phyloP scores from a whole-genome alignment of 2,329 filamentous ascomycete species.

The Ascochyta rabiei region DNA sequence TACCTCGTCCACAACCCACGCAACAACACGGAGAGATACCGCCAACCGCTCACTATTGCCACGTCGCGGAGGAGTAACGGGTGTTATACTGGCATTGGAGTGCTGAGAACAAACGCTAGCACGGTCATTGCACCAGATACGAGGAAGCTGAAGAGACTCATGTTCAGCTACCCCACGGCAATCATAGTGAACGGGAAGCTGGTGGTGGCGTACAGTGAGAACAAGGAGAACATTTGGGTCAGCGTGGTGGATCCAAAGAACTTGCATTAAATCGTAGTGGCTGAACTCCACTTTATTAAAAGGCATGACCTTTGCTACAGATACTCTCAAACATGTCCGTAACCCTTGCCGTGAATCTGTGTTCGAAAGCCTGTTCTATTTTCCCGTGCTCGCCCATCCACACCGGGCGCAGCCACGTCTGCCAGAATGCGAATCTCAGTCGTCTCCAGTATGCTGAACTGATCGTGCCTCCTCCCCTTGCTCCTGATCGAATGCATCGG shows the following conservation, averaged over 20 bases:
- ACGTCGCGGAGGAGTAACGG: conserved; percentile 6
- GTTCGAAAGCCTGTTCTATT: too few relatives aligned
- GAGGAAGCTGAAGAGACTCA: conserved; percentile 16
- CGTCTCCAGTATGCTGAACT: conserved; percentile 17
- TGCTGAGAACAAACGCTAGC: conserved; percentile 19
- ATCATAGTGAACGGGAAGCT: conserved; percentile 17
- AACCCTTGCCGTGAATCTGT: too few relatives aligned
- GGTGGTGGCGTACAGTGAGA: conserved; percentile 20
- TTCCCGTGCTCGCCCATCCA: neutral
- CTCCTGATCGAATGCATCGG: conserved; percentile 1
- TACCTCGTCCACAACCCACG: conserved; percentile 20
- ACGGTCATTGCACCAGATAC: conserved; percentile 19
- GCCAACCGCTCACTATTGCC: conserved; percentile 20
- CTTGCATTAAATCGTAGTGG: neutral
- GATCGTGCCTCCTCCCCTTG: neutral
- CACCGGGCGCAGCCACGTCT: neutral
- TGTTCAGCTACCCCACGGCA: conserved; percentile 22
- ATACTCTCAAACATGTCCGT: too few relatives aligned
- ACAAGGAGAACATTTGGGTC: conserved; percentile 25
- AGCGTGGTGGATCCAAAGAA: conserved; percentile 18
- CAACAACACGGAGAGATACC: conserved; percentile 14
- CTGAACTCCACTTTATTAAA: too few relatives aligned
- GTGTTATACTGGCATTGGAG: conserved; percentile 17
- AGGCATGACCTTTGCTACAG: too few relatives aligned
- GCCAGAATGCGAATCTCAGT: conserved; percentile 12